These are phyloP conservation scores for Nadsonia starkeyi-henricii DNA, from an alignment of 1,139 yeast genomes.

Conservation along the genomic window DNA sequence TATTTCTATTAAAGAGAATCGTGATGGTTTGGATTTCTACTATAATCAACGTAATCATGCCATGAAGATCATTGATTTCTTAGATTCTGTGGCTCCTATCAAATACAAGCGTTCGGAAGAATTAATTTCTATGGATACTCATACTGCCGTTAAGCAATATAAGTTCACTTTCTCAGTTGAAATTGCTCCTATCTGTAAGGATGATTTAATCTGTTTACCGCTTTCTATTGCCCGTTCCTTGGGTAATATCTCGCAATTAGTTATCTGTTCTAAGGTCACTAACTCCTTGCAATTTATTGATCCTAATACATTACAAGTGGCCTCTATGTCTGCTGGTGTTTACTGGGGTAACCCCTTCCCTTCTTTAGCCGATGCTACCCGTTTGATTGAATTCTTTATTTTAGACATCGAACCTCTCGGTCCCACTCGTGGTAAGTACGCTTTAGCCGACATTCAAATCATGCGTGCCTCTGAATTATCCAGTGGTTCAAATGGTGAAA, in stretches of 20 bases:
- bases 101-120: slow-evolving; percentile 77
- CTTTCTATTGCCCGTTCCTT: slow-evolving; percentile 66
- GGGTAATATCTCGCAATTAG: slow-evolving; percentile 76
- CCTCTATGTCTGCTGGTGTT: slow-evolving; percentile 61
- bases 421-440: slow-evolving; percentile 61
- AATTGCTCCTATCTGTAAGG: slow-evolving; percentile 94
- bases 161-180: slow-evolving; percentile 90
- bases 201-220: slow-evolving; percentile 85
- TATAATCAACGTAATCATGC: slow-evolving; percentile 86
- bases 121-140: slow-evolving; percentile 78
- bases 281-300: slow-evolving; percentile 79
- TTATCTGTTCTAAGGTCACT: slow-evolving; percentile 70
- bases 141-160: slow-evolving; percentile 75
- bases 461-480: slow-evolving; percentile 85
- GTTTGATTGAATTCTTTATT: slow-evolving; percentile 77
- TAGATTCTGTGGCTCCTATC: slow-evolving; percentile 71
- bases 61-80: slow-evolving; percentile 81
- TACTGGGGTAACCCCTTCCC: slow-evolving; percentile 85
- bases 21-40: slow-evolving; percentile 90
- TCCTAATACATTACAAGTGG: slow-evolving; percentile 64
- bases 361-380: slow-evolving; percentile 62
- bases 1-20: slow-evolving; percentile 78
- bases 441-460: slow-evolving; percentile 49
- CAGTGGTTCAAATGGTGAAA: slow-evolving; percentile 70
- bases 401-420: slow-evolving; percentile 93